Percentiles rank a stretch among this genome's conserved stretches.
Evolutionary conservation across 2,329 filamentous ascomycete species (phyloP).

Genomic region (Aureobasidium melanogenum): DNA sequence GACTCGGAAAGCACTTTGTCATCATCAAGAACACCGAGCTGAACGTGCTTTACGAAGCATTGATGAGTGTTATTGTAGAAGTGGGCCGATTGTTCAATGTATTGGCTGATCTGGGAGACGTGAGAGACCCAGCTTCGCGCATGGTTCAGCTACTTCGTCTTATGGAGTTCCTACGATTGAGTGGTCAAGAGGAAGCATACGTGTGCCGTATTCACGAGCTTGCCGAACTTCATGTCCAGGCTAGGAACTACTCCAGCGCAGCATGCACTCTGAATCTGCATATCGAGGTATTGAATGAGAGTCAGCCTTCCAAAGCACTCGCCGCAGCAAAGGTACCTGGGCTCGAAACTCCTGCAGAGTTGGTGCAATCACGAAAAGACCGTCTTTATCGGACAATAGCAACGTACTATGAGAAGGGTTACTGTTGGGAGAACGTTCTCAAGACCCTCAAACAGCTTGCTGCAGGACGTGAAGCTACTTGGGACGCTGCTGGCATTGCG

Average conservation of each 20-base stretch:
- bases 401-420: conserved; percentile 87
- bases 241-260: conserved; percentile 75
- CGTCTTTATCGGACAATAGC: conserved; percentile 90
- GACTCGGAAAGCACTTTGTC: conserved; percentile 74
- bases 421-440: conserved; percentile 83
- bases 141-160: conserved; percentile 82
- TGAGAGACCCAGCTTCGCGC: conserved; percentile 57
- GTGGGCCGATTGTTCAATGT: conserved; percentile 88
- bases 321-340: conserved; percentile 34
- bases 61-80: conserved; percentile 71
- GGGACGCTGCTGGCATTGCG: conserved; percentile 55
- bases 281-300: conserved; percentile 73
- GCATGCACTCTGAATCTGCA: conserved; percentile 83
- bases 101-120: conserved; percentile 71
- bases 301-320: background rate
- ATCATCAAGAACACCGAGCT: conserved; percentile 56
- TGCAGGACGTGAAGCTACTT: conserved; percentile 54
- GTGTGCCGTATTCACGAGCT: conserved; percentile 92
- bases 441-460: conserved; percentile 85
- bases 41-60: conserved; percentile 65
- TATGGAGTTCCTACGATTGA: conserved; percentile 94
- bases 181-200: conserved; percentile 96
- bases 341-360: conserved; percentile 72
- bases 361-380: conserved; percentile 87
- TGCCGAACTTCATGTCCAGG: conserved; percentile 64